A percentile compares a stretch with the other conserved stretches of the same genome.
phyloP scores from a whole-genome alignment of 148 eudicot species.

The Cornus controversa region DNA sequence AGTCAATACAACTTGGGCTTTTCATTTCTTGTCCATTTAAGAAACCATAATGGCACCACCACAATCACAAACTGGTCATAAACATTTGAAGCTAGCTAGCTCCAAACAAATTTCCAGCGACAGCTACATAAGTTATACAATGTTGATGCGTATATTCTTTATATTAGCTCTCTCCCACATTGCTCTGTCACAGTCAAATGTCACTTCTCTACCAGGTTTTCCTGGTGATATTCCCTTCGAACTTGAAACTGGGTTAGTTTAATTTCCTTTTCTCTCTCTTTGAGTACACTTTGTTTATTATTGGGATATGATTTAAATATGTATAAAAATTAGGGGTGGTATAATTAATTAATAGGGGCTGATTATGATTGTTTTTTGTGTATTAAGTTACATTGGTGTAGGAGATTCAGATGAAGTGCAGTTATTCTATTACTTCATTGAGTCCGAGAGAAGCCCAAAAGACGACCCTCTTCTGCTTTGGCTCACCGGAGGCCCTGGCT shows the following conservation, averaged over 20 bases:
- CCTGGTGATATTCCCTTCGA: not conserved
- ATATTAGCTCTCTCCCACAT: not conserved
- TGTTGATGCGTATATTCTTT: not conserved
- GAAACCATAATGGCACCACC: no score
- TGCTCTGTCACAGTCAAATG: not conserved
- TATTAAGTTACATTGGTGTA: not conserved
- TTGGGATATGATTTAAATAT: not conserved
- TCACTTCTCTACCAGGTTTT: not conserved
- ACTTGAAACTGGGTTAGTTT: constrained; percentile 3
- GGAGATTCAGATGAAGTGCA: constrained; percentile 6
- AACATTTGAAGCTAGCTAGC: no score
- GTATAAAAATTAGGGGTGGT: no score
- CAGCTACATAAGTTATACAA: not conserved
- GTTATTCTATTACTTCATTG: constrained; percentile 3
- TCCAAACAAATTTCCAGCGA: not conserved
- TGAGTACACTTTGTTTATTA: not conserved
- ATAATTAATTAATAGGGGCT: no score
- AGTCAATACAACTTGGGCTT: no score
- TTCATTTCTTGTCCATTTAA: no score
- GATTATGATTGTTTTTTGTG: not conserved
- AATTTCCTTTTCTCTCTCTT: not conserved
- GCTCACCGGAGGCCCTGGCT: not conserved
- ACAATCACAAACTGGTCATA: no score
- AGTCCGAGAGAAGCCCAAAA: not conserved
- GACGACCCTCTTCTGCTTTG: constrained; percentile 8